Evolutionary conservation across 2,329 filamentous ascomycete species (phyloP).

Genomic region (Sporothrix luriei): DNA sequence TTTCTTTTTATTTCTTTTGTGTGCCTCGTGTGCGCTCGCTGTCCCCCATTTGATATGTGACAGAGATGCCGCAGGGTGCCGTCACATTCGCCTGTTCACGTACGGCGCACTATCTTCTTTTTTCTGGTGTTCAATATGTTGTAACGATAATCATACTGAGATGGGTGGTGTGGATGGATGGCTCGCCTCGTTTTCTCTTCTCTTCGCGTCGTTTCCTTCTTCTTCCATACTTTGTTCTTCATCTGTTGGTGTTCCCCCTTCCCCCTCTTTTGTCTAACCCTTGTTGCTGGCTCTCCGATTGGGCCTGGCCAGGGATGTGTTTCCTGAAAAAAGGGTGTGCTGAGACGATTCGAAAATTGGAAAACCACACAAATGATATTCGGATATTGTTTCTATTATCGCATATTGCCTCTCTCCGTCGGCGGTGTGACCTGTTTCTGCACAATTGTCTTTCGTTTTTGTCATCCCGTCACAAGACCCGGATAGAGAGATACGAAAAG

Average conservation of each 20-base stretch:
- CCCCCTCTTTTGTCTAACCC: background rate
- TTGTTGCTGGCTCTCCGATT: constrained; percentile 21
- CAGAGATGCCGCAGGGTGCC: background rate
- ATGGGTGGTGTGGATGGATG: background rate
- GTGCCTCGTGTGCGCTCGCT: no score
- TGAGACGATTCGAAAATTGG: background rate
- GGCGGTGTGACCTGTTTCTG: constrained; percentile 1
- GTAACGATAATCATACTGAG: background rate
- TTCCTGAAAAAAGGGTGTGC: background rate
- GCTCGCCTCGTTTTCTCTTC: constrained; percentile 26
- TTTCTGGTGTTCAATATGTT: constrained; percentile 1
- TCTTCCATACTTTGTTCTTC: background rate
- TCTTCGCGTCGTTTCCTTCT: background rate
- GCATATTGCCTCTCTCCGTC: background rate
- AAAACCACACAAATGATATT: no score
- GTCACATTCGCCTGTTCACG: constrained; percentile 10
- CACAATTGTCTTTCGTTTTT: constrained; percentile 5
- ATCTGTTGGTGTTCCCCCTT: background rate
- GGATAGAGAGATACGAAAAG: background rate
- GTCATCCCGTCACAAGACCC: constrained; percentile 18
- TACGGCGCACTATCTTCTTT: no score
- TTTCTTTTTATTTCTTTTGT: background rate
- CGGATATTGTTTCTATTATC: background rate
- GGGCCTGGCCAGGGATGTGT: constrained; percentile 20
- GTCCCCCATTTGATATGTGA: no score